These are phyloP conservation scores for Sugiyamaella floridensis DNA, from an alignment of 805 yeast genomes.

Conservation along the genomic window DNA sequence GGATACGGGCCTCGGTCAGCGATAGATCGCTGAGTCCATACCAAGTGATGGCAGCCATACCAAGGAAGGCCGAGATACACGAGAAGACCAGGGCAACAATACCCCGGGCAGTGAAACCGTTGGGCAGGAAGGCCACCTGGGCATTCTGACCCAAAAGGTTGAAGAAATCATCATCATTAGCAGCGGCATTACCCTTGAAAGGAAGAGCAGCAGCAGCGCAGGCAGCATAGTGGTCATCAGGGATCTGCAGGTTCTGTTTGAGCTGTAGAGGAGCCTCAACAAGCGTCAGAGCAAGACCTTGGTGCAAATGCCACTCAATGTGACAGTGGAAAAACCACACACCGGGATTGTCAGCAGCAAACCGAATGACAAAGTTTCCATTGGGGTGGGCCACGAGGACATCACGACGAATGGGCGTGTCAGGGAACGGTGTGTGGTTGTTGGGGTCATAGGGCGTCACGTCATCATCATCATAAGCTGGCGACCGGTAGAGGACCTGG, in stretches of 20 bases:
- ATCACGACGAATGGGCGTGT: slow-evolving; percentile 80
- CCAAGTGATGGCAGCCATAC: slow-evolving; percentile 65
- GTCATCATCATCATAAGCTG: slow-evolving; percentile 42
- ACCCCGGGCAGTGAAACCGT: slow-evolving; percentile 92
- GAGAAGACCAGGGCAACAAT: slow-evolving; percentile 91
- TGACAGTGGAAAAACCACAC: slow-evolving; percentile 99
- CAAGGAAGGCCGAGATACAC: slow-evolving; percentile 75
- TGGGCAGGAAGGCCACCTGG: slow-evolving; percentile 62
- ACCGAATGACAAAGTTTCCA: slow-evolving; percentile 79
- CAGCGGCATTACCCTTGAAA: slow-evolving; percentile 83
- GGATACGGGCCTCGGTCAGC: slow-evolving; percentile 57
- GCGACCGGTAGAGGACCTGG: slow-evolving; percentile 74
- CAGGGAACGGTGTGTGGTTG: slow-evolving; percentile 50
- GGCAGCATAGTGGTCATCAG: slow-evolving; percentile 51
- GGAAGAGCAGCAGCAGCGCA: slow-evolving; percentile 55
- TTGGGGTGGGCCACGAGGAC: slow-evolving; percentile 71
- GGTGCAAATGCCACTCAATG: slow-evolving; percentile 95
- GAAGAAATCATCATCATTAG: slow-evolving; percentile 51
- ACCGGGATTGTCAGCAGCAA: slow-evolving; percentile 93
- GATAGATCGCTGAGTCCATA: slow-evolving; percentile 85
- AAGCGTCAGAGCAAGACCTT: slow-evolving; percentile 77
- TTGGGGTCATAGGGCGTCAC: slow-evolving; percentile 47
- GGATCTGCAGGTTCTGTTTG: slow-evolving; percentile 46
- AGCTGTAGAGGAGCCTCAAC: slow-evolving; percentile 78
- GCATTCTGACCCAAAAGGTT: slow-evolving; percentile 70